Evolutionary conservation across 768 basidiomycete genomes (phyloP).

Genomic region (Mrakia gelida): DNA sequence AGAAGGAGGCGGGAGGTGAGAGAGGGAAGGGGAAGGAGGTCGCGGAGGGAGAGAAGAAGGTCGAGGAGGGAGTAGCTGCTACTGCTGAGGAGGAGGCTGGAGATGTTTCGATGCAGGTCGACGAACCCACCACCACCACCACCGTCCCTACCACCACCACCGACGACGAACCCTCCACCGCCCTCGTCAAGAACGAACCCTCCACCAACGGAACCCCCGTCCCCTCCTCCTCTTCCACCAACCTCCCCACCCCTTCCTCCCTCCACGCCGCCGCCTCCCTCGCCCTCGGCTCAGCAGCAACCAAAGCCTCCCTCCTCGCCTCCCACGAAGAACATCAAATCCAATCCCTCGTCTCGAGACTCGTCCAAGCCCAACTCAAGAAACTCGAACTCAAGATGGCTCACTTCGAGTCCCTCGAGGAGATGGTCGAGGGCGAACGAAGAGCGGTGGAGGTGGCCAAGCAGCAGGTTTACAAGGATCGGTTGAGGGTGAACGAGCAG

Average conservation of each 20-base stretch:
- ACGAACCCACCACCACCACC: constrained; percentile 40
- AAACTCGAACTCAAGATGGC: constrained; percentile 93
- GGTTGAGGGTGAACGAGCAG: constrained; percentile 45
- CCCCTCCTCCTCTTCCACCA: constrained; percentile 35
- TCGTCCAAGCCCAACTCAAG: constrained; percentile 68
- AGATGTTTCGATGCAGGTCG: constrained; percentile 53
- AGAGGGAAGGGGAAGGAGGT: constrained; percentile 21
- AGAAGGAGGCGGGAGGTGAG: not conserved
- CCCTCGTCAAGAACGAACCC: constrained; percentile 28
- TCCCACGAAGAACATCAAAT: constrained; percentile 78
- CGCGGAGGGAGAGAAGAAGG: constrained; percentile 47
- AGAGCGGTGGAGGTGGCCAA: constrained; percentile 75
- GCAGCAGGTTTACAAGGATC: constrained; percentile 72
- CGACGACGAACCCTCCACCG: constrained; percentile 20
- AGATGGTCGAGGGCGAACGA: constrained; percentile 84
- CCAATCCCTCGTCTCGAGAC: constrained; percentile 62
- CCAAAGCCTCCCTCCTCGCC: constrained; percentile 74
- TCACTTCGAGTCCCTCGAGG: constrained; percentile 92
- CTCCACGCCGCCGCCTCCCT: constrained; percentile 76
- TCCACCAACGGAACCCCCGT: constrained; percentile 46
- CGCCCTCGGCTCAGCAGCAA: constrained; percentile 83
- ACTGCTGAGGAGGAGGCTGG: constrained; percentile 22
- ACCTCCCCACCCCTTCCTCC: constrained; percentile 58
- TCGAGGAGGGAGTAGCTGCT: constrained; percentile 7
- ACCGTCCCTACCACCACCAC: too few relatives aligned